Evolutionary conservation across 305 asterid genomes (phyloP).

Genomic region (Fraxinus paxiana): DNA sequence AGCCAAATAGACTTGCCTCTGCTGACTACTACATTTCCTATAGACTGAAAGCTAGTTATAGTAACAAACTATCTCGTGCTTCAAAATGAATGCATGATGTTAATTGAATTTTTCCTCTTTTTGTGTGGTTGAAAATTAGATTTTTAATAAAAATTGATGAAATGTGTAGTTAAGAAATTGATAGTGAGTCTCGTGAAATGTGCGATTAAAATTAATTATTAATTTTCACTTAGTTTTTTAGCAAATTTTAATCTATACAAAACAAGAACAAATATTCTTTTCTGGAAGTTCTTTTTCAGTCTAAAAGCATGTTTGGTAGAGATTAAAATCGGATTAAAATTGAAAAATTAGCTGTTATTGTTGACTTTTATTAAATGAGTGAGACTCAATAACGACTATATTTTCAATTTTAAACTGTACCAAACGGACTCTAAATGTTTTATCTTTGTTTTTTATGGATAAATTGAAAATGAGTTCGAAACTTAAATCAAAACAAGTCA

Average conservation of each 20-base stretch:
- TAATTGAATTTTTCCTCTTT: background rate
- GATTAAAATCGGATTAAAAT: no score
- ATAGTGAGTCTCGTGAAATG: background rate
- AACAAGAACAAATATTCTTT: no score
- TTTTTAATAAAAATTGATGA: background rate
- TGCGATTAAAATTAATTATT: background rate
- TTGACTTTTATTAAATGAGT: no score
- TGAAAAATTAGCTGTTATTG: no score
- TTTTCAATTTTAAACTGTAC: no score
- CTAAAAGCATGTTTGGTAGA: background rate
- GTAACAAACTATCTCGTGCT: background rate
- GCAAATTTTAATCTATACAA: background rate
- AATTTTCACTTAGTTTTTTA: background rate
- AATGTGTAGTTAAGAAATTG: background rate
- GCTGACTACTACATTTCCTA: no score
- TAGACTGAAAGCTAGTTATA: background rate
- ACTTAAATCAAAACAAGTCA: no score
- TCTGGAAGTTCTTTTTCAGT: background rate
- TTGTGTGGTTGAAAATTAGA: background rate
- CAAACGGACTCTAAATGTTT: no score
- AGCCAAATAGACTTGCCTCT: no score
- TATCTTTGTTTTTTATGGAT: no score
- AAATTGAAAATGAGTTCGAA: no score
- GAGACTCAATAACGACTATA: no score
- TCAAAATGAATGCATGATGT: background rate